phyloP scores from a whole-genome alignment of 768 basidiomycete species.

The Tylopilus sp. region DNA sequence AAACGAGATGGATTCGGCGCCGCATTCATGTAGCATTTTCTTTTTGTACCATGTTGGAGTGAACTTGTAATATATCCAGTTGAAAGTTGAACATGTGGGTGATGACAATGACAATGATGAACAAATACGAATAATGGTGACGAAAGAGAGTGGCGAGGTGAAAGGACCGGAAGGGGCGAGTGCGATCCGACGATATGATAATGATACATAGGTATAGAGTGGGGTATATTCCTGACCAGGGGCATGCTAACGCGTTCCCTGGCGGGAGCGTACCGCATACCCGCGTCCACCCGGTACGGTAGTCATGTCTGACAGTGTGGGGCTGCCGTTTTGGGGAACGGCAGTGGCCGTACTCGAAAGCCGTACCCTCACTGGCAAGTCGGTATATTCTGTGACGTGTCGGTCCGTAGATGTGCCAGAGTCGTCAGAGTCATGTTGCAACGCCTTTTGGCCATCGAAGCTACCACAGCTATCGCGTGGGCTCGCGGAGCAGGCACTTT shows the following conservation, averaged over 20 bases:
- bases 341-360: conserved; percentile 54
- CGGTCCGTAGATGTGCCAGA: conserved; percentile 29
- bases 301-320: conserved; percentile 41
- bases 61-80: conserved; percentile 25
- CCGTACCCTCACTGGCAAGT: conserved; percentile 47
- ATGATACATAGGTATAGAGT: conserved; percentile 12
- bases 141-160: conserved; percentile 16
- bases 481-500: conserved; percentile 79
- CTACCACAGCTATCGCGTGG: conserved; percentile 65
- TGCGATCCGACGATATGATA: conserved; percentile 18
- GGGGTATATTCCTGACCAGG: conserved; percentile 28
- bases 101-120: conserved; percentile 8
- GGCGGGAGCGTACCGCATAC: conserved; percentile 19
- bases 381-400: conserved; percentile 33
- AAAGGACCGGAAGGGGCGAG: conserved; percentile 14
- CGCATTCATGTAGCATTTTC: conserved; percentile 24
- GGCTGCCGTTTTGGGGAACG: conserved; percentile 39
- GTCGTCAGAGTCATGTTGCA: conserved; percentile 28
- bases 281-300: conserved; percentile 24
- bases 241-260: conserved; percentile 19
- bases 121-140: conserved; percentile 24
- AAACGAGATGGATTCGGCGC: conserved; percentile 11
- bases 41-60: conserved; percentile 23
- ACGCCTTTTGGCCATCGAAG: conserved; percentile 30
- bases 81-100: conserved; percentile 23